Evolutionary conservation across 805 yeast species (phyloP), one percentile per base, ranked within the genome.

Genomic region (Zygosaccharomyces lentus): DNA sequence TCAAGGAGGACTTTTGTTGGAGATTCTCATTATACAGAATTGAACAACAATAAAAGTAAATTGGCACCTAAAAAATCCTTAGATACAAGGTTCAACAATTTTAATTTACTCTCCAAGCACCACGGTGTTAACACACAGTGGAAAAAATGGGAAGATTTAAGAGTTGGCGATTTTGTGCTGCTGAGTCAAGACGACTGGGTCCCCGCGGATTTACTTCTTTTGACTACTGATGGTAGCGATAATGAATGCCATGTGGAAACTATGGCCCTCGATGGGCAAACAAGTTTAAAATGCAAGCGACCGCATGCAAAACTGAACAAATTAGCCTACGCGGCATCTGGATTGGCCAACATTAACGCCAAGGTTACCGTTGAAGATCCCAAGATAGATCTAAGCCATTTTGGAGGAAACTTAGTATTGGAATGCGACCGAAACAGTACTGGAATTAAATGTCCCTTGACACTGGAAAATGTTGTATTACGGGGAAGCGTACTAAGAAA

Each of bases 261-360:
- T 1, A 89, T 91, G 91, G 99, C 96, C 1, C 72, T 93, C 40
- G 99, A 93, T 66, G 99, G 99, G 41, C 99, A 93, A 65, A 93
- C 98, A 0, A 91, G 89, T 61, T 71, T 93, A 50, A 93, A 93
- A 64, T 74, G 86, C 6, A 81, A 79, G 55, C 68, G 70, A 15
- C 86, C 96, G 0, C 84, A 82, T 50, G 71, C 75, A 2, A 86
- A 81, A 49, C 54, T 91, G 2, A 73, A 81, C 34, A 75, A 76
- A 12, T 51, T 65, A 9, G 71, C 82, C 35, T 68, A 73, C 17
- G 68, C 73, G 2, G 83, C 80, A 0, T 62, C 72, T 1, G 77
- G 76, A 0, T 61, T 87, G 42, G 73, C 72, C 24, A 68, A 69
- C 34, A 61, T 81, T 15, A 68, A 72, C 21, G 82, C 80, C 0